Base-by-base conservation (phyloP, 2,329 filamentous ascomycete species). In the Epichloe scottii region DNA sequence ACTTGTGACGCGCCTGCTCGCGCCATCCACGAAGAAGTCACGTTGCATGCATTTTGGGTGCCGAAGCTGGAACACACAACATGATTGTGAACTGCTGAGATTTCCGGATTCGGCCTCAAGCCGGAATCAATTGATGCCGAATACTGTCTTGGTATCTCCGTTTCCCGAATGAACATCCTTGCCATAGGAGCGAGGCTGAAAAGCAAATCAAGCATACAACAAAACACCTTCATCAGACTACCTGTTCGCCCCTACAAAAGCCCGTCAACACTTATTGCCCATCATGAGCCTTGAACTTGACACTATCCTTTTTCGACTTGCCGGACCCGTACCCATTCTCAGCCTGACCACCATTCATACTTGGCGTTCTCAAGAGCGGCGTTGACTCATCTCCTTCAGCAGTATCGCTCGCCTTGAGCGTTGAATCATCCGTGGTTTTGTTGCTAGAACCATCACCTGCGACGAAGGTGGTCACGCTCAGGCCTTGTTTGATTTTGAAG, bases 401-500 rank as follows among this genome's bases (percentile, higher is more conserved):
- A 10, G 43, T 17, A 21, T 48, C 35, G 23, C 38, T 15, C 17
- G 14, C 39, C 23, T 43, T 49, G 17, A 17, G n/a, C 39, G 38
- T 17, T 8, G 44, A 37, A 8, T 51, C 54, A 26, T 57, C 52
- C 12, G 43, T 12, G 7, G 45, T 30, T 43, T 42, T 55, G 38
- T 42, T 47, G 34, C 51, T 54, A 14, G 30, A 21, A 17, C 49
- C 35, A 26, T 49, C 47, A 3, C 46, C 33, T 14, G 51, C 46
- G 6, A 56, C 43, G 21, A 55, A 44, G 0, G 56, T 57, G 7
- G 56, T 55, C 41, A 57, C 56, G 26, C 52, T 53, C 15, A 57
- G 48, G 26, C 68, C 68, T 56, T 70, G 68, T 67, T 86, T 86
- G 58, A 85, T 82, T 64, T 85, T 85, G 58, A 86, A 81, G 0